phyloP scores from a whole-genome alignment of 2,329 filamentous ascomycete genomes.

The Neopestalotiopsis clavispora region DNA sequence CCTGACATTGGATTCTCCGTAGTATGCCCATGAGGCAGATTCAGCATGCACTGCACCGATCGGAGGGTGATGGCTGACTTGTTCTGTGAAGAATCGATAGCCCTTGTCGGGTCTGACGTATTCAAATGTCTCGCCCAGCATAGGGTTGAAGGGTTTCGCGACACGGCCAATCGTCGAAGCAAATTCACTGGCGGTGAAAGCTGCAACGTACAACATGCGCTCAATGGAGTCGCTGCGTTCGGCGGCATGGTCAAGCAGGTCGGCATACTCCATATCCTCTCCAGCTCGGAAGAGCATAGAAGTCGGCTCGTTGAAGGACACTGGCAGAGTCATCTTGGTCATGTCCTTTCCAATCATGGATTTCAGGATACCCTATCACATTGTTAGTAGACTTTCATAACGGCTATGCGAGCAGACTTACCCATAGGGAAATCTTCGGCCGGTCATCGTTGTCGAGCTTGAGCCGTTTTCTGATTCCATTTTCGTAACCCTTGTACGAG shows the following conservation, averaged over 20 bases:
- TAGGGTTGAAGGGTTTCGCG: slow-evolving; percentile 96
- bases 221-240: slow-evolving; percentile 87
- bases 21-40: slow-evolving; percentile 94
- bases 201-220: slow-evolving; percentile 90
- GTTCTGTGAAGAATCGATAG: slow-evolving; percentile 97
- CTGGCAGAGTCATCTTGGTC: slow-evolving; percentile 98
- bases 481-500: slow-evolving; percentile 90
- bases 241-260: slow-evolving; percentile 87
- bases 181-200: slow-evolving; percentile 95
- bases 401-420: slow-evolving; percentile 50
- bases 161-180: slow-evolving; percentile 96
- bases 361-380: slow-evolving; percentile 82
- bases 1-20: slow-evolving; percentile 91
- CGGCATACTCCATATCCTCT: slow-evolving; percentile 97
- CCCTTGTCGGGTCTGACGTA: slow-evolving; percentile 95
- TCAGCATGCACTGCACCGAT: slow-evolving; percentile 94
- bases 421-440: slow-evolving; percentile 95
- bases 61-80: slow-evolving; percentile 96
- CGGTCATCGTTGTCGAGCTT: slow-evolving; percentile 92
- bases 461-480: slow-evolving; percentile 77
- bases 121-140: slow-evolving; percentile 95
- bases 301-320: slow-evolving; percentile 98
- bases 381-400: slow-evolving; percentile 27
- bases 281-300: slow-evolving; percentile 92
- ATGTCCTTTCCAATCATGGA: slow-evolving; percentile 99